Conservation (phyloP, 352 stramenopile genomes). For the Globisporangium barbulae region DNA sequence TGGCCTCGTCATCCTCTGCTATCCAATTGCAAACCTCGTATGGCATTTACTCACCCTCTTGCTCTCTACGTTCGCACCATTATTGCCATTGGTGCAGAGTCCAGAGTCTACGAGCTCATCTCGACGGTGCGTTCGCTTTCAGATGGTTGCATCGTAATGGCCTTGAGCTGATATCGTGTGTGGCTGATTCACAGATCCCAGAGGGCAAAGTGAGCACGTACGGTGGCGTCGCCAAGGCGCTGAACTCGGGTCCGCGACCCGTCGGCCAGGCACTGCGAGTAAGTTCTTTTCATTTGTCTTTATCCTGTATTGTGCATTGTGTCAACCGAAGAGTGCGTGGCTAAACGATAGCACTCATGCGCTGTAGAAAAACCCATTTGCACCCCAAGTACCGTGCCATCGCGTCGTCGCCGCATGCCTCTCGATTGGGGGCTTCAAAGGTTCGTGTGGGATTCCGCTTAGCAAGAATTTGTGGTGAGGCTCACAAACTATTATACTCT, state of each 20-base stretch:
- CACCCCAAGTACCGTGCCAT: conserved; percentile 72
- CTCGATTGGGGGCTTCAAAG: conserved; percentile 79
- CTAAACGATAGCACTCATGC: neutral
- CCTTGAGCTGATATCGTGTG: neutral
- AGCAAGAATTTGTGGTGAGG: too few species aligned
- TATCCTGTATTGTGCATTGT: too few species aligned
- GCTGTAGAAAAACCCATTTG: conserved; percentile 77
- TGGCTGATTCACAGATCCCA: conserved; percentile 43
- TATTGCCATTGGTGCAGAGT: conserved; percentile 35
- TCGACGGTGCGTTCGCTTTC: conserved; percentile 36
- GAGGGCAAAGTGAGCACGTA: conserved; percentile 81
- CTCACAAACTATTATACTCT: too few species aligned
- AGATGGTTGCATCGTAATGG: neutral
- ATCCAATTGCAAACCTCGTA: neutral
- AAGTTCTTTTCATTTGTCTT: conserved; percentile 4
- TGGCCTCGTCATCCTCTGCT: neutral
- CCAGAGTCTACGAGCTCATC: conserved; percentile 77
- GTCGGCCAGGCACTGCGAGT: conserved; percentile 83
- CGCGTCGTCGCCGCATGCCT: conserved; percentile 65
- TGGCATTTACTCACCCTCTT: neutral
- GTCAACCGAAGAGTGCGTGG: too few species aligned
- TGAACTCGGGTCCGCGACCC: conserved; percentile 60
- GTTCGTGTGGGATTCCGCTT: conserved; percentile 4
- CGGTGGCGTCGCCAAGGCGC: conserved; percentile 50
- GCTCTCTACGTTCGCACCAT: neutral